Evolutionary conservation across 2,329 filamentous ascomycete species (phyloP), one percentile per base, ranked within the genome.

Genomic region (Pseudogymnoascus sp.): DNA sequence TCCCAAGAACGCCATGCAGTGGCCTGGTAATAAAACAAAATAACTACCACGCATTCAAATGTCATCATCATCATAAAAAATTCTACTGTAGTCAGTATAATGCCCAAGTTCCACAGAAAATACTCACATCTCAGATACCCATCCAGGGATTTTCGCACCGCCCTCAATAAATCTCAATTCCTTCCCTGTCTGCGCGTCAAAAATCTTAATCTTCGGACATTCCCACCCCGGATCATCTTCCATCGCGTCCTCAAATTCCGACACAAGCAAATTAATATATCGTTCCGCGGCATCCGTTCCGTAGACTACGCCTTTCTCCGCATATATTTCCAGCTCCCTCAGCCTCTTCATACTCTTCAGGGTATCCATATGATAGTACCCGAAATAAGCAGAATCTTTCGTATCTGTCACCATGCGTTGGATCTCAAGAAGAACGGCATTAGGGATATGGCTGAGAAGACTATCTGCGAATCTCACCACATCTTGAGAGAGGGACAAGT

Each of bases 331-430:
- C 37, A 71, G 41, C 6, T 65, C 62, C 15, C 58, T 61, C 37
- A 71, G 62, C 0, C 59, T 59, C n/a, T 60, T 35, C 70, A 71
- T 71, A 4, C 7, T 8, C 24, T 50, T 59, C 13, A 71, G 11
- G 7, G 41, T 65, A 33, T 66, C 63, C 62, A 71, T 66, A 58
- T 70, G 54, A 47, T 65, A 71, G 61, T 67, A 65, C 6, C 61
- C 65, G 50, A 71, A 71, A 62, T 70, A 69, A 1, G 44, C 63
- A n/a, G 40, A 37, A 54, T 71, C 69, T 7, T 59, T 57, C 4
- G 67, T 65, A 6, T 68, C 64, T 3, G 71, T 10, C 5, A 63
- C 54, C 63, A 71, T 47, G 6, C 11, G 62, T 36, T 62, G 58
- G 4, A 71, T 65, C 7, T 26, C 58, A 1, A 40, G 21, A 8